These are phyloP conservation scores for Trypanosoma rangeli DNA, from an alignment of 208 protist genomes.

Conservation along the genomic window DNA sequence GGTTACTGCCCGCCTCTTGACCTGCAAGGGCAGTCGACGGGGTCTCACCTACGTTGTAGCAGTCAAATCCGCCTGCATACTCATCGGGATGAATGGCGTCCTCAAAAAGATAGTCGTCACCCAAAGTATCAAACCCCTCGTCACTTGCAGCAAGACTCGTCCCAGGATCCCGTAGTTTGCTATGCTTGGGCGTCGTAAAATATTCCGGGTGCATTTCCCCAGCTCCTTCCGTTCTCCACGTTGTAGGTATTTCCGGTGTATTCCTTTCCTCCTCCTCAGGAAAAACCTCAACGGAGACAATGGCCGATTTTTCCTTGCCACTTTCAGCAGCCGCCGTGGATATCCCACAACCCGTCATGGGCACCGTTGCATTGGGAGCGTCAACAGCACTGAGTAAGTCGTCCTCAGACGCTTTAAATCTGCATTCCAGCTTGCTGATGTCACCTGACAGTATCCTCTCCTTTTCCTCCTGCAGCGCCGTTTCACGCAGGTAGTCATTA, in stretches of 20 bases:
- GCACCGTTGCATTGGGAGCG: background rate
- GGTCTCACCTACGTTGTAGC: background rate
- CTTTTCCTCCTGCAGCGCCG: slow-evolving; percentile 3
- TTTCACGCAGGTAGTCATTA: slow-evolving; percentile 20
- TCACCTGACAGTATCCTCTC: background rate
- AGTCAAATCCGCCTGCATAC: slow-evolving; percentile 1
- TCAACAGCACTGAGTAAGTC: background rate
- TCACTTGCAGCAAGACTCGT: slow-evolving; percentile 23
- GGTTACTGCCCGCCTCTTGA: background rate
- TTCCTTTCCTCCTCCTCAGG: background rate
- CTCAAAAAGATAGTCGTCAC: slow-evolving; percentile 32
- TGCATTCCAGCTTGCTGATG: background rate
- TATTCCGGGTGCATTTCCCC: background rate
- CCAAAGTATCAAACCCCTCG: slow-evolving; percentile 12
- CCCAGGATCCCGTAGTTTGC: background rate
- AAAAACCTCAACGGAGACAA: background rate
- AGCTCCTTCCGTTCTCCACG: too few relatives aligned
- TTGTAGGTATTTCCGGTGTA: background rate
- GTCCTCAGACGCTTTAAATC: background rate
- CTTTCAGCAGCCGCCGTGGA: background rate
- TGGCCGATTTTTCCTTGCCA: background rate
- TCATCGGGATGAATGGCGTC: background rate
- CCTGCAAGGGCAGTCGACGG: background rate
- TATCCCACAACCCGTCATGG: too few relatives aligned
- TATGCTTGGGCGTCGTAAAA: background rate